phyloP scores from a whole-genome alignment of 2,329 filamentous ascomycete species.

The Zymoseptoria passerinii region DNA sequence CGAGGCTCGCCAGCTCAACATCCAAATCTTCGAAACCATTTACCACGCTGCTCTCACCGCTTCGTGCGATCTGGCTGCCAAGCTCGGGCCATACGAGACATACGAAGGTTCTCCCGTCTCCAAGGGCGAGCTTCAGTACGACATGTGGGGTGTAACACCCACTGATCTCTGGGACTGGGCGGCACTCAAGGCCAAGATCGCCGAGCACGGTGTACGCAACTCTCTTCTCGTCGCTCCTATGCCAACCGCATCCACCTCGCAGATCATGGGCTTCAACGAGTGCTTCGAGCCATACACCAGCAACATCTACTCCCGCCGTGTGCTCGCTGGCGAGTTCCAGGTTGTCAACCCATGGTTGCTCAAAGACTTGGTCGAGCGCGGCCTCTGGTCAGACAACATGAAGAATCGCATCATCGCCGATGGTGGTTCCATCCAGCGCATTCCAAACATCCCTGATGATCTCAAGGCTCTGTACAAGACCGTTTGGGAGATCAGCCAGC shows the following conservation, averaged over 20 bases:
- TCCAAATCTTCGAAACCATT: slow-evolving; percentile 98
- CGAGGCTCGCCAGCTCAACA: slow-evolving; percentile 88
- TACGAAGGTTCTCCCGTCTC: slow-evolving; percentile 93
- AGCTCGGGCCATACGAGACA: slow-evolving; percentile 75
- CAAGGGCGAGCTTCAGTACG: slow-evolving; percentile 91
- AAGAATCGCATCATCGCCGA: slow-evolving; percentile 99
- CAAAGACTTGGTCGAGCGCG: slow-evolving; percentile 95
- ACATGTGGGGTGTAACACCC: slow-evolving; percentile 96
- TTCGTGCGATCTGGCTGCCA: slow-evolving; percentile 76
- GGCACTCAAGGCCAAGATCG: slow-evolving; percentile 78
- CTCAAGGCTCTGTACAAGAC: slow-evolving; percentile 99
- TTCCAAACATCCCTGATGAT: slow-evolving; percentile 91
- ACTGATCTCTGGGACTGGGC: slow-evolving; percentile 97
- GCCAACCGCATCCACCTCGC: slow-evolving; percentile 94
- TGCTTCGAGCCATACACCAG: slow-evolving; percentile 99
- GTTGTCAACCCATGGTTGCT: slow-evolving; percentile 98
- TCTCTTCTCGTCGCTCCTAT: slow-evolving; percentile 91
- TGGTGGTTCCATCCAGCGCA: slow-evolving; percentile 90
- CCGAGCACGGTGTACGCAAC: slow-evolving; percentile 90
- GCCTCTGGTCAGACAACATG: slow-evolving; percentile 98
- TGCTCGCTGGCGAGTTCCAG: slow-evolving; percentile 97
- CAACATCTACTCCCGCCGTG: slow-evolving; percentile 98
- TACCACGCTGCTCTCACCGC: slow-evolving; percentile 92
- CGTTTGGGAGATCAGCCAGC: slow-evolving; percentile 98
- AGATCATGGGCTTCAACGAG: slow-evolving; percentile 98